phyloP scores from a whole-genome alignment of 495 filamentous ascomycete genomes.

The Recurvomyces mirabilis region DNA sequence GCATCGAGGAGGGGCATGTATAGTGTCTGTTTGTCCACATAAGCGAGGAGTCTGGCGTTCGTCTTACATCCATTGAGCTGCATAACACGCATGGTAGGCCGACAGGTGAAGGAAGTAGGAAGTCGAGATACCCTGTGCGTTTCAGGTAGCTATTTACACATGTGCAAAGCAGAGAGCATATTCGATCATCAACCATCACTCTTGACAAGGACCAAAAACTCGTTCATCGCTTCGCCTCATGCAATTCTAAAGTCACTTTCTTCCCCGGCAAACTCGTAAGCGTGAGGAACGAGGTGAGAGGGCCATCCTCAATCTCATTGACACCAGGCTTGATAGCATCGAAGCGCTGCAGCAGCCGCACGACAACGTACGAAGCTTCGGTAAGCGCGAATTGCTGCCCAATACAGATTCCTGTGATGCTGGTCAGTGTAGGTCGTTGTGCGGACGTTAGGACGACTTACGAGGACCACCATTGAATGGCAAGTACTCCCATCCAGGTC shows the following conservation, averaged over 20 bases:
- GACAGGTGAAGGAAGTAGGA: too few species aligned
- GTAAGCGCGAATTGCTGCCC: slow-evolving; percentile 34
- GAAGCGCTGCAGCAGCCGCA: slow-evolving; percentile 26
- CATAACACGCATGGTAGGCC: too few species aligned
- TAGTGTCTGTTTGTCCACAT: slow-evolving; percentile 1
- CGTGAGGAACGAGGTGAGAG: slow-evolving; percentile 4
- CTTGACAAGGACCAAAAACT: too few species aligned
- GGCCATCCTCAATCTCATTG: slow-evolving; percentile 13
- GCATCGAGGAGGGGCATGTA: too few species aligned
- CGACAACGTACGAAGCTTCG: slow-evolving; percentile 27
- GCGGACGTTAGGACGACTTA: background rate
- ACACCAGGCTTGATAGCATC: slow-evolving; percentile 10
- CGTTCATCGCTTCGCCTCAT: too few species aligned
- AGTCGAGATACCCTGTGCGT: too few species aligned
- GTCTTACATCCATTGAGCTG: too few species aligned
- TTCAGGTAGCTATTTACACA: too few species aligned
- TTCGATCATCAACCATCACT: too few species aligned
- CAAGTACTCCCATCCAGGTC: slow-evolving; percentile 27
- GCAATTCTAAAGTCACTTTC: background rate
- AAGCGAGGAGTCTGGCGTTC: slow-evolving; percentile 10
- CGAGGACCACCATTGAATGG: slow-evolving; percentile 31
- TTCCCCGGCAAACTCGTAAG: slow-evolving; percentile 17
- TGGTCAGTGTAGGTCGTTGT: background rate
- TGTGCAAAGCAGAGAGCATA: too few species aligned
- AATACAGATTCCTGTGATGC: slow-evolving; percentile 25